Evolutionary conservation across 352 stramenopile genomes (phyloP).

Genomic region (Paralagenidium karlingii): DNA sequence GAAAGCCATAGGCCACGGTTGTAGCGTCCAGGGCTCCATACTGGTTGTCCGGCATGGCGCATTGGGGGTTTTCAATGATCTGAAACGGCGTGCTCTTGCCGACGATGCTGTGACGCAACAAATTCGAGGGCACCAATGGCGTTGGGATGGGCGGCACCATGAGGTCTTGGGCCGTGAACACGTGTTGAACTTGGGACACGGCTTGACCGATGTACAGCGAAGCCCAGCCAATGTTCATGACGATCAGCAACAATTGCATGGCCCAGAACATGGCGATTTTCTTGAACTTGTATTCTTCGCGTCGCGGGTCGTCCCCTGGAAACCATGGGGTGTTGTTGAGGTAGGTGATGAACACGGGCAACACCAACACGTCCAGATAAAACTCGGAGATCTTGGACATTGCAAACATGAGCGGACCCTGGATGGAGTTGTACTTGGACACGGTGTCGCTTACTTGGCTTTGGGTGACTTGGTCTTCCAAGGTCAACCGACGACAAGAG

Average conservation of each 20-base stretch:
- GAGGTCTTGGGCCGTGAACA: too few relatives aligned
- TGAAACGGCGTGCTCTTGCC: too few relatives aligned
- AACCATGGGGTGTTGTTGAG: constrained; percentile 47
- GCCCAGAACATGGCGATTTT: constrained; percentile 35
- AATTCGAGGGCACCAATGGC: too few relatives aligned
- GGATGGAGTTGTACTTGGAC: constrained; percentile 29
- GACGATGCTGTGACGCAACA: too few relatives aligned
- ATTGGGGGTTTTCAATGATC: too few relatives aligned
- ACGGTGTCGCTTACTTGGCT: constrained; percentile 16
- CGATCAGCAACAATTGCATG: constrained; percentile 40
- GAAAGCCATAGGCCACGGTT: too few relatives aligned
- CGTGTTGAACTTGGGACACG: too few relatives aligned
- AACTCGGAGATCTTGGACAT: constrained; percentile 41
- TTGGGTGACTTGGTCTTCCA: too few relatives aligned
- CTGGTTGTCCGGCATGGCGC: too few relatives aligned
- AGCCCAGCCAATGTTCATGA: constrained; percentile 47
- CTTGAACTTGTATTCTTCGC: constrained; percentile 28
- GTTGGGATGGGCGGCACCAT: too few relatives aligned
- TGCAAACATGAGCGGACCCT: constrained; percentile 30
- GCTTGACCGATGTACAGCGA: constrained; percentile 45
- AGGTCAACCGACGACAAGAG: too few relatives aligned
- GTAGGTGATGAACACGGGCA: constrained; percentile 38
- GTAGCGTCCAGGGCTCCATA: too few relatives aligned
- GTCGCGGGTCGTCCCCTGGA: constrained; percentile 32
- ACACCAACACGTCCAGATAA: constrained; percentile 44